A percentile compares a stretch with the other conserved stretches of the same genome.
These are phyloP conservation scores for Coccomyxa sp. DNA, from an alignment of 139 green algal genomes.

Conservation along the genomic window DNA sequence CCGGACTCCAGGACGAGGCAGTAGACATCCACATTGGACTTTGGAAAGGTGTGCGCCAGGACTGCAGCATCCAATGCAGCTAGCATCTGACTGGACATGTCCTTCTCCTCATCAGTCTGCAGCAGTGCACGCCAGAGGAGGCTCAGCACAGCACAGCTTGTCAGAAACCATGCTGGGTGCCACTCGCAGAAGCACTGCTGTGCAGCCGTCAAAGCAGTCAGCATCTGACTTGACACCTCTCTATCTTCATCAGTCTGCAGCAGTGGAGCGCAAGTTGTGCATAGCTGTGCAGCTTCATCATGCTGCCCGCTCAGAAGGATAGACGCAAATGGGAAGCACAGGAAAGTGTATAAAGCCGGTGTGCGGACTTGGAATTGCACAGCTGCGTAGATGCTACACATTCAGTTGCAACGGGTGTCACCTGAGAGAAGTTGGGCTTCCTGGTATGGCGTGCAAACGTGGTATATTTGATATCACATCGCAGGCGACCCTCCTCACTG, in stretches of 20 bases:
- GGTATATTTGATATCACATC: conserved; percentile 62
- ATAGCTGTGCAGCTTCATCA: no score
- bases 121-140: no score
- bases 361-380: neutral
- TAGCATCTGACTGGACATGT: conserved; percentile 33
- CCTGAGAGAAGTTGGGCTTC: neutral
- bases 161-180: no score
- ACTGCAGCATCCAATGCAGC: conserved; percentile 48
- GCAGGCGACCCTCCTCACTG: conserved; percentile 51
- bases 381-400: neutral
- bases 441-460: conserved; percentile 47
- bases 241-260: conserved; percentile 26
- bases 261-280: no score
- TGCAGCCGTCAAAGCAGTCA: conserved; percentile 44
- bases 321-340: neutral
- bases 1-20: conserved; percentile 66
- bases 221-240: conserved; percentile 31
- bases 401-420: neutral
- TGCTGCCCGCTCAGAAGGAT: no score
- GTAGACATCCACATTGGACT: conserved; percentile 63
- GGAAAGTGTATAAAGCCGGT: neutral
- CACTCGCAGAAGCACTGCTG: no score
- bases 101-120: conserved; percentile 27
- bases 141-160: no score
- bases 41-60: conserved; percentile 60